A percentile compares a stretch with the other conserved stretches of the same genome.
These are phyloP conservation scores for Carallia brachiata DNA, from an alignment of 345 rosid species.

Conservation along the genomic window DNA sequence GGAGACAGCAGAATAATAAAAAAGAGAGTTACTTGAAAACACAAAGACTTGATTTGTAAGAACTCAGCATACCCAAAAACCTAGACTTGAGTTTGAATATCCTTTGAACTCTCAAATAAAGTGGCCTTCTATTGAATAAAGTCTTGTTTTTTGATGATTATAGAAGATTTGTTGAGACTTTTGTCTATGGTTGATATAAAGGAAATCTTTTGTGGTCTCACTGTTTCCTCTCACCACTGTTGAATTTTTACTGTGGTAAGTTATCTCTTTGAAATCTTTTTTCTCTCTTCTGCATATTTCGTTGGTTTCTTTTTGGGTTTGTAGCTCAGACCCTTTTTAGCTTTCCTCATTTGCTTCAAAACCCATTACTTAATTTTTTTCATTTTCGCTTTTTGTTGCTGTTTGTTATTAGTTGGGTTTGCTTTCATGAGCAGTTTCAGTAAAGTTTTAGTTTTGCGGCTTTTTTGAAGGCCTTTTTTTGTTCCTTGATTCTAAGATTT, in stretches of 20 bases:
- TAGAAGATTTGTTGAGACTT: conserved; percentile 10
- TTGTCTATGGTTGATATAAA: too few species aligned
- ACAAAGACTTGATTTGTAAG: conserved; percentile 19
- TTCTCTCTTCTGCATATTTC: background rate
- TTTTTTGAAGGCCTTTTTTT: background rate
- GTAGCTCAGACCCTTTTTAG: conserved; percentile 20
- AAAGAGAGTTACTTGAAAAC: conserved; percentile 10
- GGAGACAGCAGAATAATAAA: conserved; percentile 16
- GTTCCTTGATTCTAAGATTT: conserved; percentile 15
- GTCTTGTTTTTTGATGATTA: conserved; percentile 1
- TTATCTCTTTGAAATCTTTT: conserved; percentile 7
- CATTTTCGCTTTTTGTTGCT: conserved; percentile 27
- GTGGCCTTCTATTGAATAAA: background rate
- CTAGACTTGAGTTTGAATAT: conserved; percentile 30
- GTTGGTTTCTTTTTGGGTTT: conserved; percentile 6
- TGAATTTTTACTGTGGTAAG: conserved; percentile 20
- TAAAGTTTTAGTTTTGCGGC: conserved; percentile 14
- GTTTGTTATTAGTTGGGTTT: conserved; percentile 14
- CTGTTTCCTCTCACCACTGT: conserved; percentile 11
- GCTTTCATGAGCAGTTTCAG: conserved; percentile 10
- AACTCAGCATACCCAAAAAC: conserved; percentile 21
- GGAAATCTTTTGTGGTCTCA: background rate
- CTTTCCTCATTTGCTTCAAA: conserved; percentile 10
- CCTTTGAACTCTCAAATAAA: conserved; percentile 2
- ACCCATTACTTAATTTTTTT: conserved; percentile 14